Conservation (phyloP, 78 protist species). For the Dictyostelium citrinum region DNA sequence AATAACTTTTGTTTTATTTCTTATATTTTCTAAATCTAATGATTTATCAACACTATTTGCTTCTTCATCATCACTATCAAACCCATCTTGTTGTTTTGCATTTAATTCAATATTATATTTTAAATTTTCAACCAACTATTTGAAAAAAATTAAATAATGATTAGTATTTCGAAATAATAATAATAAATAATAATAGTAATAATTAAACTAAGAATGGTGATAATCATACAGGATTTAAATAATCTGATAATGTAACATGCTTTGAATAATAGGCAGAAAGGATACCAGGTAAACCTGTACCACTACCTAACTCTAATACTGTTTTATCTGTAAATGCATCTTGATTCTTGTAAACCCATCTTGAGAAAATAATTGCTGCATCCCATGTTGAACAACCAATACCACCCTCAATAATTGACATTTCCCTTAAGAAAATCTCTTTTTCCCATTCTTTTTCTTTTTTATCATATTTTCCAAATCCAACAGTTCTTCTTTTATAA, state of each 20-base stretch:
- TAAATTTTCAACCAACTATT: slow-evolving; percentile 79
- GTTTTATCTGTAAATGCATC: slow-evolving; percentile 55
- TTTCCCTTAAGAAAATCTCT: slow-evolving; percentile 85
- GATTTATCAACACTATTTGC: not conserved
- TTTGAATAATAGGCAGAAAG: slow-evolving; percentile 76
- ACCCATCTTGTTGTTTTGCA: slow-evolving; percentile 29
- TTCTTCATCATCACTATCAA: slow-evolving; percentile 65
- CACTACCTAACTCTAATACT: slow-evolving; percentile 86
- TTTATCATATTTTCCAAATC: slow-evolving; percentile 90
- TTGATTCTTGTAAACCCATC: slow-evolving; percentile 83
- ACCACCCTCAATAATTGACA: slow-evolving; percentile 87
- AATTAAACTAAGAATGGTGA: not conserved
- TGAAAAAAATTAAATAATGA: no score
- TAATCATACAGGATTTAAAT: slow-evolving; percentile 52
- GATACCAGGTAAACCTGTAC: slow-evolving; percentile 88
- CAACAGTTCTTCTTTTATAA: slow-evolving; percentile 86
- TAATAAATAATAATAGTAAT: no score
- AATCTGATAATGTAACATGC: slow-evolving; percentile 84
- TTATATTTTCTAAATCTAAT: not conserved
- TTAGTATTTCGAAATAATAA: no score
- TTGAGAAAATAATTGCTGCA: slow-evolving; percentile 87
- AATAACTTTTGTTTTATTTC: not conserved
- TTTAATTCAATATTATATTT: slow-evolving; percentile 82
- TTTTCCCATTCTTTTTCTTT: slow-evolving; percentile 81
- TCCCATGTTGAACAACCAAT: slow-evolving; percentile 94